Percentiles rank a stretch among this genome's conserved stretches.
Conservation (phyloP, 2,329 filamentous ascomycete genomes). For the Dactylonectria estremocensis region DNA sequence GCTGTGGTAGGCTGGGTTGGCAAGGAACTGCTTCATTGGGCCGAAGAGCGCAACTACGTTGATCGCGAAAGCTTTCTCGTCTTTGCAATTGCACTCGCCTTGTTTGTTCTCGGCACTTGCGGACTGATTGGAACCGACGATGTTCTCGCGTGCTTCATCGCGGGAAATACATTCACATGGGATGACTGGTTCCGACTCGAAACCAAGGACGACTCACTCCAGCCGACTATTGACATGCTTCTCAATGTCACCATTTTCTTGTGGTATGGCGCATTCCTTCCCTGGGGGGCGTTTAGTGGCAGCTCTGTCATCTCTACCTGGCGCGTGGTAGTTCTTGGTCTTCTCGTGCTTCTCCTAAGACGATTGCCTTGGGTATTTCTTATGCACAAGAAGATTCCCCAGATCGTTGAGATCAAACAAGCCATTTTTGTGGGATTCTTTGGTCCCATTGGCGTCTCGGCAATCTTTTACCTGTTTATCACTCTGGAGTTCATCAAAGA, state of each 20-base stretch:
- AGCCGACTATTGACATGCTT: constrained; percentile 95
- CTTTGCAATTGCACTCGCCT: constrained; percentile 86
- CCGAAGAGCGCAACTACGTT: constrained; percentile 84
- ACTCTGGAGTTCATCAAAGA: constrained; percentile 79
- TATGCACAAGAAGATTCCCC: constrained; percentile 82
- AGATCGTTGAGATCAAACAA: constrained; percentile 82
- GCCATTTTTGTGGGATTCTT: constrained; percentile 94
- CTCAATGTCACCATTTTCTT: constrained; percentile 91
- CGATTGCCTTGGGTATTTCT: constrained; percentile 83
- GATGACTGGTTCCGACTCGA: constrained; percentile 95
- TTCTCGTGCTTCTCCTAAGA: constrained; percentile 83
- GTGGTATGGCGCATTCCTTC: constrained; percentile 90
- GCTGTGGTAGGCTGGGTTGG: constrained; percentile 84
- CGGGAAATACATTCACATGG: constrained; percentile 92
- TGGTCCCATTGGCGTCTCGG: constrained; percentile 92
- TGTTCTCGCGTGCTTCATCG: constrained; percentile 92
- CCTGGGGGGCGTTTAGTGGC: constrained; percentile 79
- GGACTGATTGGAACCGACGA: constrained; percentile 92
- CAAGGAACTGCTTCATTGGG: constrained; percentile 87
- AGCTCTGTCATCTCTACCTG: constrained; percentile 81
- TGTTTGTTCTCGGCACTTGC: constrained; percentile 90
- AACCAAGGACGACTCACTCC: constrained; percentile 91
- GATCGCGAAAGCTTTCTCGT: constrained; percentile 91
- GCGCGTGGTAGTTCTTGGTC: constrained; percentile 80
- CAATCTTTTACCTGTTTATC: constrained; percentile 91